Conservation (phyloP, 306 rosid genomes). For the Biancaea sappan region DNA sequence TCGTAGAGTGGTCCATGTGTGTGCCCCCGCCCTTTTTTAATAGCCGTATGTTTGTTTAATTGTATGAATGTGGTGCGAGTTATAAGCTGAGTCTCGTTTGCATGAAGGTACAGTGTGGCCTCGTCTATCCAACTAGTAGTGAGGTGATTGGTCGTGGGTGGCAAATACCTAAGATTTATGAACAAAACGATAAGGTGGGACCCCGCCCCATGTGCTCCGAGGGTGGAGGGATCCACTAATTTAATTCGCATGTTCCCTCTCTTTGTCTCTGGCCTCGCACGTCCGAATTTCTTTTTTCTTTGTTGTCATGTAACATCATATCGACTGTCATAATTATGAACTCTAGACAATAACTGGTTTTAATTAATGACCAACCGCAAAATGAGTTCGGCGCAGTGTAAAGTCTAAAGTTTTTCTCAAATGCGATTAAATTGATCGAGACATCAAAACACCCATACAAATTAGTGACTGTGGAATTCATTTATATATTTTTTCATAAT, state of each 20-base stretch:
- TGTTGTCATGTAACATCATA: too few species aligned
- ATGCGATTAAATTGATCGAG: too few species aligned
- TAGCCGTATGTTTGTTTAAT: not conserved
- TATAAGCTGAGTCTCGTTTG: conserved; percentile 32
- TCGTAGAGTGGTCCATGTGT: not conserved
- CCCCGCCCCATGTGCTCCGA: conserved; percentile 50
- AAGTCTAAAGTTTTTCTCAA: too few species aligned
- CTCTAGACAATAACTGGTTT: too few species aligned
- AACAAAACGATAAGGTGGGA: conserved; percentile 49
- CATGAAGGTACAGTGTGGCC: not conserved
- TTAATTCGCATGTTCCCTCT: conserved; percentile 14
- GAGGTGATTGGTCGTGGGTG: conserved; percentile 27
- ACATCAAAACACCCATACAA: too few species aligned
- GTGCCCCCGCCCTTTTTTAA: not conserved
- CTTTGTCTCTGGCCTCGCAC: too few species aligned
- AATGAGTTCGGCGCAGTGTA: too few species aligned
- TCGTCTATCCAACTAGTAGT: conserved; percentile 10
- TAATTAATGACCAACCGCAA: too few species aligned
- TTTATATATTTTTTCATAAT: too few species aligned
- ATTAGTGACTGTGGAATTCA: too few species aligned
- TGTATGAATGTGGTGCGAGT: conserved; percentile 2
- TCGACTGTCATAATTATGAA: too few species aligned
- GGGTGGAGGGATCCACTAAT: conserved; percentile 32
- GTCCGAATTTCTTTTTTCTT: not conserved
- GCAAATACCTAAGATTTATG: conserved; percentile 36